Evolutionary conservation across 768 basidiomycete genomes (phyloP), one percentile per base, ranked within the genome.

Genomic region (Lactarius psammicola): DNA sequence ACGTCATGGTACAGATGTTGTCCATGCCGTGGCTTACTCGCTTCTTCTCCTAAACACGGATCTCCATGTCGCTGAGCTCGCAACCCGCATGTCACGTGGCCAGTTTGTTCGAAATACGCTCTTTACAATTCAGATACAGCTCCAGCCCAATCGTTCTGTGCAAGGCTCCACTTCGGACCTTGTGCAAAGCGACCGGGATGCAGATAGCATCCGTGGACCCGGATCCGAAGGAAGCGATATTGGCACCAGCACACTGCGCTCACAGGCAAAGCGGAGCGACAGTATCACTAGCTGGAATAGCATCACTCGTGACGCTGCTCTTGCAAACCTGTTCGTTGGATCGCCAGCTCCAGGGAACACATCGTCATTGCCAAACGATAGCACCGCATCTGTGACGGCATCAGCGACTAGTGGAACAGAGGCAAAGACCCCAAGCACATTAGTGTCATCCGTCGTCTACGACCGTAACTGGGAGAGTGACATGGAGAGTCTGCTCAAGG

Each of bases 31-130:
- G 56, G 84, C 93, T 2, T 98, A 96, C 72, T 97, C 95, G 2
- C 83, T 99, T 44, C 79, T 99, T 0, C 82, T 98, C 36, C 84
- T 98, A 59, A 99, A 99, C 78, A 99, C 97, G 31, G 97, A 99
- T 75, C 83, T 99, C 38, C 96, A 99, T 75, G 89, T 99, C 59
- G 97, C 95, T 36, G 95, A 98, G 42, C 81, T 97, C 31, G 75
- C 85, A 20, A 85, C 83, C 3, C 88, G 92, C 67, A 99, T 98
- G 97, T 95, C 96, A 1, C 85, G 91, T 23, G 82, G 72, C 60
- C 95, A 98, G 72, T 99, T 98, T 75, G 87, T 98, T 8, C 85
- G 88, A 58, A 98, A 98, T 75, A 98, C 95, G 1, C 83, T 98
- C 75, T 78, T 85, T 4, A 89, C 93, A 1, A 90, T 99, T 62